These are phyloP conservation scores for Phalaenopsis aphrodite DNA, from an alignment of 106 monocot species.

Conservation along the genomic window DNA sequence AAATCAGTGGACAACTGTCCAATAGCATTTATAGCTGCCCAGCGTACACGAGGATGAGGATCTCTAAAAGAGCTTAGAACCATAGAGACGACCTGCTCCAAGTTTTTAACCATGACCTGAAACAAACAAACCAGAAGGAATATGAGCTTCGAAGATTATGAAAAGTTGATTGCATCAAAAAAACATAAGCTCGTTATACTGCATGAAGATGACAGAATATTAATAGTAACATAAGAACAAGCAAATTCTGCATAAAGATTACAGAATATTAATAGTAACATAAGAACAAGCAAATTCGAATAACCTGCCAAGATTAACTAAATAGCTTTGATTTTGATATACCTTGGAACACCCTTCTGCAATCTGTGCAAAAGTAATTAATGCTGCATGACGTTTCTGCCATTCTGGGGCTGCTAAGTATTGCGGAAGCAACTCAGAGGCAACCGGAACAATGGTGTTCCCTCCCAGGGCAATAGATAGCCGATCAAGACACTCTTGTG, in stretches of 20 bases:
- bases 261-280: not conserved
- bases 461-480: slow-evolving; percentile 85
- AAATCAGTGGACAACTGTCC: slow-evolving; percentile 93
- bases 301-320: not conserved
- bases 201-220: not conserved
- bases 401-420: slow-evolving; percentile 86
- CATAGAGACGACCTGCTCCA: slow-evolving; percentile 91
- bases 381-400: slow-evolving; percentile 93
- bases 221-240: slow-evolving; percentile 1
- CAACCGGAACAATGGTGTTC: slow-evolving; percentile 83
- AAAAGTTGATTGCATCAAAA: not conserved
- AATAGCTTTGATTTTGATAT: not conserved
- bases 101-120: slow-evolving; percentile 91
- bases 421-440: slow-evolving; percentile 60
- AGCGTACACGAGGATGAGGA: slow-evolving; percentile 82
- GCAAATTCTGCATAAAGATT: not conserved
- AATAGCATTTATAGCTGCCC: slow-evolving; percentile 96
- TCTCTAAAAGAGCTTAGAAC: slow-evolving; percentile 78
- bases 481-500: slow-evolving; percentile 84
- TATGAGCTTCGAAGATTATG: not conserved
- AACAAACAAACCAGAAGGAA: not conserved
- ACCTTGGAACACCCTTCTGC: slow-evolving; percentile 98
- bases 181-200: not conserved
- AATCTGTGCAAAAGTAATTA: slow-evolving; percentile 93
- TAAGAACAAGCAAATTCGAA: not conserved